These are phyloP conservation scores for Eutrema heterophyllum DNA, from an alignment of 345 rosid genomes.

Conservation along the genomic window DNA sequence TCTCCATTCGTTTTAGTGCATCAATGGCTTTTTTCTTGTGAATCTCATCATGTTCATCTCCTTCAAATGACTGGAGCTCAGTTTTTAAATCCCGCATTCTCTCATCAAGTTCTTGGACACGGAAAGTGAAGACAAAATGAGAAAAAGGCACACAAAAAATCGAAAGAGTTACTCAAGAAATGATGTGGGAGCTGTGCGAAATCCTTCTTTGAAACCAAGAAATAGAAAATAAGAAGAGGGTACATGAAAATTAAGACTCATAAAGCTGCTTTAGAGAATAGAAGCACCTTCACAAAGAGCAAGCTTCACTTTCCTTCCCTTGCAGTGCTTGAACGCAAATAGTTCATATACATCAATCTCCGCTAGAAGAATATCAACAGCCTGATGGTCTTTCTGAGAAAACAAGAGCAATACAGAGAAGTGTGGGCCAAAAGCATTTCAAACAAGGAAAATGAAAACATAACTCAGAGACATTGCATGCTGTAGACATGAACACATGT, in stretches of 20 bases:
- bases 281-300: constrained; percentile 89
- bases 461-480: background rate
- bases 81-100: constrained; percentile 90
- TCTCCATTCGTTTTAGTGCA: constrained; percentile 85
- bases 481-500: background rate
- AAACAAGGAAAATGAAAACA: constrained; percentile 12
- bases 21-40: constrained; percentile 79
- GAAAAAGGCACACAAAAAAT: background rate
- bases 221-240: background rate
- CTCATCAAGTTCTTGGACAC: constrained; percentile 83
- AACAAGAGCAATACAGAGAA: constrained; percentile 18
- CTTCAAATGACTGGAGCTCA: constrained; percentile 91
- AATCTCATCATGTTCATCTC: constrained; percentile 77
- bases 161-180: constrained; percentile 5
- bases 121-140: constrained; percentile 8
- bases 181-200: background rate
- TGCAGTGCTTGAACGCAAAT: constrained; percentile 97
- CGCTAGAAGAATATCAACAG: constrained; percentile 93
- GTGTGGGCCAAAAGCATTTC: constrained; percentile 8
- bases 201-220: constrained; percentile 3
- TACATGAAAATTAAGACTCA: constrained; percentile 12
- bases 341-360: constrained; percentile 99
- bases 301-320: constrained; percentile 92
- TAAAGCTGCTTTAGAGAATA: constrained; percentile 2
- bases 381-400: constrained; percentile 92